Conservation (phyloP, 148 eudicot species). For the Chenopodium berlandieri region DNA sequence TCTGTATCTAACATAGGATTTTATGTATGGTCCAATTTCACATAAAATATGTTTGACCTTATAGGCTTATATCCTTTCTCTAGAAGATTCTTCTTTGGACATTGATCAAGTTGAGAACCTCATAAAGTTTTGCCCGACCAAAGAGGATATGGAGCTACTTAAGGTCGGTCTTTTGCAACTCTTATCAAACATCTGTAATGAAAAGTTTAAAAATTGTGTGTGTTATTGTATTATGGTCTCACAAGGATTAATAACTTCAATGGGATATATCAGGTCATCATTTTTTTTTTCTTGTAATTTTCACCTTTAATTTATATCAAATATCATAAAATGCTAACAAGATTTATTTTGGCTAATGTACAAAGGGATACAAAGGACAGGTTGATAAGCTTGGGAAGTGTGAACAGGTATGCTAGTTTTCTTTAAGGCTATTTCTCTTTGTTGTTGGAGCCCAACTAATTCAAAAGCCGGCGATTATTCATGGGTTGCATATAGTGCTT, state of each 20-base stretch:
- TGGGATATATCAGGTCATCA: background rate
- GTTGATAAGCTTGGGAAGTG: slow-evolving; percentile 76
- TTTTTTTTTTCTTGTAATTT: background rate
- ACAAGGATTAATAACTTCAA: too few species aligned
- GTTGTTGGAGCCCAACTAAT: slow-evolving; percentile 2
- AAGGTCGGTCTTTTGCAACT: slow-evolving; percentile 42
- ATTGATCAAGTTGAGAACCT: slow-evolving; percentile 93
- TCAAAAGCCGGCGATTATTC: background rate
- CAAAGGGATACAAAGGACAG: slow-evolving; percentile 75
- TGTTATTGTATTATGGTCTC: too few species aligned
- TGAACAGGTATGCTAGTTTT: slow-evolving; percentile 59
- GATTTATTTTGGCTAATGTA: slow-evolving; percentile 1
- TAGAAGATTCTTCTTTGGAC: slow-evolving; percentile 79
- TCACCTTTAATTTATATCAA: background rate
- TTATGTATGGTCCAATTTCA: background rate
- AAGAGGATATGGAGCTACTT: slow-evolving; percentile 91
- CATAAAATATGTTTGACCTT: slow-evolving; percentile 6
- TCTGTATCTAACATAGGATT: background rate
- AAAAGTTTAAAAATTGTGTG: background rate
- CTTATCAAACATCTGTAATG: background rate
- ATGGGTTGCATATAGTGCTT: background rate
- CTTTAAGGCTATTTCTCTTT: background rate
- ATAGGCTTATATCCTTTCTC: slow-evolving; percentile 72
- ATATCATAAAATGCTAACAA: background rate
- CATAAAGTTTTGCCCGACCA: slow-evolving; percentile 91